Base-by-base conservation (phyloP, 2,329 filamentous ascomycete genomes). In the Tolypocladium guangdongense region DNA sequence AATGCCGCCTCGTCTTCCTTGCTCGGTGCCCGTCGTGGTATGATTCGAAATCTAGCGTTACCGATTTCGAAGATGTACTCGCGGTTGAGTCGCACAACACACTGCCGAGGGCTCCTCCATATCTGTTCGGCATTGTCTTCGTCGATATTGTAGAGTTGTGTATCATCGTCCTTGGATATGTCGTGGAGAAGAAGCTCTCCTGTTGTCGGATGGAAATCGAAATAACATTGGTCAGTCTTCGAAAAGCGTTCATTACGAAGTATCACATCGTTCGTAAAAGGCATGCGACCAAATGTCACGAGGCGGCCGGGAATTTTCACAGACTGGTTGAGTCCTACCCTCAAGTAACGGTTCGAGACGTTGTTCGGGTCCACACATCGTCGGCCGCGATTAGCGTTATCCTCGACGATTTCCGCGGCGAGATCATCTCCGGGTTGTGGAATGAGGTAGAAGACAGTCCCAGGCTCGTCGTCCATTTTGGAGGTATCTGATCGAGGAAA, bases 151-250 rank as follows among this genome's bases (percentile, higher is more conserved):
- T n/a, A 48, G 18, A 52, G n/a, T 27, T 48, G n/a, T 27, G 51
- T 52, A 47, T 52, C 45, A 20, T 38, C 22, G 24, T 36, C 33
- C 22, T 52, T 33, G 24, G 51, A 52, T 38, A 52, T 24, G 20
- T 52, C 51, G 43, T 52, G 41, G 14, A 52, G 43, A 20, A 52
- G 30, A 24, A 52, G 51, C 43, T 52, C 51, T 16, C 43, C 41
- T 11, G 51, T 48, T 16, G 30, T 45, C 45, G 45, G 32, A 35
- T 52, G 45, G 43, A 52, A 48, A 38, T 52, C 51, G 33, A 52
- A 52, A 41, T 52, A 52, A 38, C 51, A 52, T 35, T 52, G 51
- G 35, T 52, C 51, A 48, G 10, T 48, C 36, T 43, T 52, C 18
- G 51, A 52, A 32, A 52, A 52, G 32, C 24, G n/a, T 16, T 32